Percentiles rank a stretch among this genome's conserved stretches.
These are phyloP conservation scores for Apiospora phragmitis DNA, from an alignment of 2,329 filamentous ascomycete genomes.

Conservation along the genomic window DNA sequence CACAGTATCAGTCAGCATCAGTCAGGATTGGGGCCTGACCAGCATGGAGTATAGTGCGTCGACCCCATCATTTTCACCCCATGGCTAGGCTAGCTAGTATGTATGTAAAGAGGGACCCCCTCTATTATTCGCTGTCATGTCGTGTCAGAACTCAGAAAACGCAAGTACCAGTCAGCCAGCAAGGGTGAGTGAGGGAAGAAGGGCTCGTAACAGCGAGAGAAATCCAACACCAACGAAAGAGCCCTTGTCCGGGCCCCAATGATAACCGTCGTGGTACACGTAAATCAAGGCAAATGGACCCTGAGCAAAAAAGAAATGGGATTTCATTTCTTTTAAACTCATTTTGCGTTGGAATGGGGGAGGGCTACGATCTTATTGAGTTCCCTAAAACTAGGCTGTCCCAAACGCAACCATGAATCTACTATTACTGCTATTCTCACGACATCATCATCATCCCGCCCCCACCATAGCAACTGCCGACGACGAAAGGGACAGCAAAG, in stretches of 20 bases:
- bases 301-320: background rate
- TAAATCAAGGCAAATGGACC: background rate
- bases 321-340: constrained; percentile 5
- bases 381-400: background rate
- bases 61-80: constrained; percentile 4
- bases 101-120: background rate
- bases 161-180: background rate
- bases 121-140: background rate
- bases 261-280: background rate
- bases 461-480: background rate
- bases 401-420: background rate
- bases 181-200: background rate
- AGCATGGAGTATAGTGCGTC: background rate
- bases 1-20: background rate
- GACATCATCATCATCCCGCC: background rate
- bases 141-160: background rate
- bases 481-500: background rate
- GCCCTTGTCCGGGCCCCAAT: background rate
- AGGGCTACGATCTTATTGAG: background rate
- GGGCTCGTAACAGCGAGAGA: background rate
- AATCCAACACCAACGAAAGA: background rate
- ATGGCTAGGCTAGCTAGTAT: background rate
- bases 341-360: background rate
- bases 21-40: background rate
- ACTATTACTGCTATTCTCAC: background rate